Base-by-base conservation (phyloP, 1,284 basidiomycete species). In the Malassezia dermatis region DNA sequence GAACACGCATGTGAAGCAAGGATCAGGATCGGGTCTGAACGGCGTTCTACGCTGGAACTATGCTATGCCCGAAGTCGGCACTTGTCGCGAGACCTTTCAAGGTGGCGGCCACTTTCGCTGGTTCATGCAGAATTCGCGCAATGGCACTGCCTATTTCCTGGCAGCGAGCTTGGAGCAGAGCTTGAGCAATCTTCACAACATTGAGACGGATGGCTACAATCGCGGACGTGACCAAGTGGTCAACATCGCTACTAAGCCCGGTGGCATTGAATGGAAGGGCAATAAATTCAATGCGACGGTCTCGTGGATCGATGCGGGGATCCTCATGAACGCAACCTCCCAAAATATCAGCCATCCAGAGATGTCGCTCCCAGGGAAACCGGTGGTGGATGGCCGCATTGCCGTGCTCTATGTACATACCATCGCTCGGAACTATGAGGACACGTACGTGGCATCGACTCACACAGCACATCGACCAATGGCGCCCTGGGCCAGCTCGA, bases 61-160 rank as follows among this genome's bases (percentile, higher is more conserved):
- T 31, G 61, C 59, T 15, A 51, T 64, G n/a, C 51, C 65, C 13
- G 58, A 55, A 8, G 52, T 66, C 19, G 61, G 62, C 4, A 65
- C 65, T 3, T 72, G 71, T 51, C 59, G 56, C 62, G 89, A 96
- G 76, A 86, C 87, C 2, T 81, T 94, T 46, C 67, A 86, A 59
- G 91, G 91, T 11, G 91, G 91, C 5, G 82, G 86, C 66, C 91
- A 96, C 71, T 83, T 91, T 73, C 82, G 91, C 24, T 91, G 90
- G 75, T 96, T 88, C 86, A 75, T 80, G 1, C 89, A 94, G 75
- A 79, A 86, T 57, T 30, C 48, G 19, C 15, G 10, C 3, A 27
- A 42, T 15, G 86, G 84, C 0, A 75, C 78, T 3, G 89, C 89
- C 7, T 80, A 86, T 54, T 95, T 95, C 73, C 78, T 94, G 77